A percentile compares a stretch with the other conserved stretches of the same genome.
Conservation (phyloP, 202 grass and related monocot species). For the Hordeum pubiflorum region DNA sequence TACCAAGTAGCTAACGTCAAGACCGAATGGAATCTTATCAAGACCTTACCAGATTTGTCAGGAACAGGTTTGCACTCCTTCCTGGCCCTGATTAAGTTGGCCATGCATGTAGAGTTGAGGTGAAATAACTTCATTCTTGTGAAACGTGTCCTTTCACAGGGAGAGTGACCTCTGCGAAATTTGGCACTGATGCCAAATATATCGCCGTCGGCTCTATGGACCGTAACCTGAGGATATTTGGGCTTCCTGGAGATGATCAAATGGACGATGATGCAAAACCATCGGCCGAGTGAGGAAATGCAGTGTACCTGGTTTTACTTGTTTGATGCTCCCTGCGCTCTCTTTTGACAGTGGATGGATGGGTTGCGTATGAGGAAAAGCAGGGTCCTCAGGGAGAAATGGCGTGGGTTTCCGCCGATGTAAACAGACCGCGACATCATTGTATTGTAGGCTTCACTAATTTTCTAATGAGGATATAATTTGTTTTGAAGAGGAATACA, state of each 20-base stretch:
- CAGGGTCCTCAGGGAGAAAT: constrained; percentile 10
- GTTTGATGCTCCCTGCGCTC: not conserved
- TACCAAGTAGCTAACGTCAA: constrained; percentile 97
- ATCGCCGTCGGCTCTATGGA: constrained; percentile 92
- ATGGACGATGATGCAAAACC: constrained; percentile 40
- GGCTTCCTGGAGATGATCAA: constrained; percentile 68
- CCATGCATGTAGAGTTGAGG: not conserved
- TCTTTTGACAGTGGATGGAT: constrained; percentile 9
- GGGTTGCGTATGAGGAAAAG: not conserved
- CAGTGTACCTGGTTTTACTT: constrained; percentile 3
- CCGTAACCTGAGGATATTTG: constrained; percentile 89
- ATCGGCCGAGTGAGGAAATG: constrained; percentile 22
- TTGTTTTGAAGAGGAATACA: constrained; percentile 34
- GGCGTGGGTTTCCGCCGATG: not conserved
- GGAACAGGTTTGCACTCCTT: constrained; percentile 57
- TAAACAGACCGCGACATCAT: constrained; percentile 35
- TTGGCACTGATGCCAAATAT: constrained; percentile 82
- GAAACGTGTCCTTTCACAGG: constrained; percentile 15
- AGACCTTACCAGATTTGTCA: constrained; percentile 90
- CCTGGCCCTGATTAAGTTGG: not conserved
- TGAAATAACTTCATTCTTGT: not conserved
- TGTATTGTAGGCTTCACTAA: constrained; percentile 48
- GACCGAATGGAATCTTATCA: constrained; percentile 89
- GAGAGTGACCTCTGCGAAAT: constrained; percentile 60
- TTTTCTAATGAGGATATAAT: constrained; percentile 36